A percentile compares a stretch with the other conserved stretches of the same genome.
Evolutionary conservation across 495 filamentous ascomycete genomes (phyloP).

Genomic region (Gamarada debralockiae): DNA sequence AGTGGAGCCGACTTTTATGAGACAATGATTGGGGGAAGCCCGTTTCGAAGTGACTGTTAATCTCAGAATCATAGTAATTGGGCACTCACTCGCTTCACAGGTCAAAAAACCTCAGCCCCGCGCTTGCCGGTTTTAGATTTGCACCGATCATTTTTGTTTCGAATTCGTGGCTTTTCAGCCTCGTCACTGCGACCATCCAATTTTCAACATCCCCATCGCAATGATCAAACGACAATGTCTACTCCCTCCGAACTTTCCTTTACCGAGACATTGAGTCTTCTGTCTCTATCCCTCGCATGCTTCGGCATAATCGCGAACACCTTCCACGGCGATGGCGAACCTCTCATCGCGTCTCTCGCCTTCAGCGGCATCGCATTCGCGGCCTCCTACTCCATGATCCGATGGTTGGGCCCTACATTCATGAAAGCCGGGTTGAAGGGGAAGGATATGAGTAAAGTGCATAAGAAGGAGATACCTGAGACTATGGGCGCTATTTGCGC

Average conservation of each 20-base stretch:
- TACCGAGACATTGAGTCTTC: constrained; percentile 67
- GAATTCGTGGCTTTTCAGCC: constrained; percentile 11
- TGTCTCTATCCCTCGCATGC: constrained; percentile 64
- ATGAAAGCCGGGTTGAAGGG: constrained; percentile 88
- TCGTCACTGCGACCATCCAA: neutral
- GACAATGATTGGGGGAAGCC: too few relatives aligned
- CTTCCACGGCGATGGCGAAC: constrained; percentile 80
- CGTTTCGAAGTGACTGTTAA: too few relatives aligned
- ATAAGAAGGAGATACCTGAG: constrained; percentile 77
- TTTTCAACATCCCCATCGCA: neutral
- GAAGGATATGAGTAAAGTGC: constrained; percentile 79
- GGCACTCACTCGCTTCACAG: too few relatives aligned
- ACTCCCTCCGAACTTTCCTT: constrained; percentile 49
- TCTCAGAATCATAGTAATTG: too few relatives aligned
- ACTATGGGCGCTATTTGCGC: constrained; percentile 97
- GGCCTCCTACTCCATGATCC: constrained; percentile 74
- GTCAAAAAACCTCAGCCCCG: too few relatives aligned
- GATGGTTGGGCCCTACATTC: constrained; percentile 92
- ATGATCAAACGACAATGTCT: constrained; percentile 7
- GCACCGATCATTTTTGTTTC: too few relatives aligned
- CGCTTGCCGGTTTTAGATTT: too few relatives aligned
- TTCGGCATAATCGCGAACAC: constrained; percentile 75
- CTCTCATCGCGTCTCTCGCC: constrained; percentile 81
- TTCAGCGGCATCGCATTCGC: constrained; percentile 83
- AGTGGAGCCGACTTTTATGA: too few relatives aligned